Evolutionary conservation across 2,329 filamentous ascomycete species (phyloP).

Genomic region (Fusarium continuum): DNA sequence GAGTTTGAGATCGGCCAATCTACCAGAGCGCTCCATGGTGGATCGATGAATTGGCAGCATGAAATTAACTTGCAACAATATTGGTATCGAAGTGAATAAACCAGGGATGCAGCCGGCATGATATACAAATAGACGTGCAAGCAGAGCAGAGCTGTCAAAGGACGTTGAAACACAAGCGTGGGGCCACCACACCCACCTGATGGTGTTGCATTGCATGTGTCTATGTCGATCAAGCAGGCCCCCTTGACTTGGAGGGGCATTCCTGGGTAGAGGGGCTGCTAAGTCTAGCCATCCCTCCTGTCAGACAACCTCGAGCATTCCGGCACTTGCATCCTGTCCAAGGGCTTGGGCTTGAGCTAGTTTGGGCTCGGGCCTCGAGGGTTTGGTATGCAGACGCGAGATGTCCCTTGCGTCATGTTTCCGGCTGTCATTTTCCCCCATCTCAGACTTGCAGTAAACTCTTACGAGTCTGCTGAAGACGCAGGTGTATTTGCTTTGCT

Average conservation of each 20-base stretch:
- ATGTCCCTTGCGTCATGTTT: conserved; percentile 40
- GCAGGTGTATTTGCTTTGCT: conserved; percentile 16
- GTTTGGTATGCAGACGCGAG: conserved; percentile 39
- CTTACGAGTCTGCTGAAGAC: conserved; percentile 2
- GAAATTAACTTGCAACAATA: conserved; percentile 40
- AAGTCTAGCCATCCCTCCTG: conserved; percentile 40
- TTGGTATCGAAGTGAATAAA: conserved; percentile 28
- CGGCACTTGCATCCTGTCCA: conserved; percentile 32
- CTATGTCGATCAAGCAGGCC: conserved; percentile 27
- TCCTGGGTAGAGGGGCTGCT: conserved; percentile 40
- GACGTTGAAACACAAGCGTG: conserved; percentile 42
- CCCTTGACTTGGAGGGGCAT: conserved; percentile 44
- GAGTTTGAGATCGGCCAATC: conserved; percentile 51
- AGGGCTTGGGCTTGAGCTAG: conserved; percentile 25
- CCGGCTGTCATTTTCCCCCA: background rate
- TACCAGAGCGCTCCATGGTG: conserved; percentile 51
- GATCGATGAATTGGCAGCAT: conserved; percentile 30
- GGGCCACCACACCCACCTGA: conserved; percentile 35
- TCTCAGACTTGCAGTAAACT: conserved; percentile 21
- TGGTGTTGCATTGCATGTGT: conserved; percentile 33
- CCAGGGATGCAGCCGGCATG: conserved; percentile 43
- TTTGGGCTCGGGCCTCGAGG: conserved; percentile 25
- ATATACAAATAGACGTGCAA: conserved; percentile 43
- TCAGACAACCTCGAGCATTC: conserved; percentile 24
- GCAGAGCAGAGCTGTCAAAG: conserved; percentile 32